phyloP scores from a whole-genome alignment of 495 filamentous ascomycete species.

The Xylaria venustula region DNA sequence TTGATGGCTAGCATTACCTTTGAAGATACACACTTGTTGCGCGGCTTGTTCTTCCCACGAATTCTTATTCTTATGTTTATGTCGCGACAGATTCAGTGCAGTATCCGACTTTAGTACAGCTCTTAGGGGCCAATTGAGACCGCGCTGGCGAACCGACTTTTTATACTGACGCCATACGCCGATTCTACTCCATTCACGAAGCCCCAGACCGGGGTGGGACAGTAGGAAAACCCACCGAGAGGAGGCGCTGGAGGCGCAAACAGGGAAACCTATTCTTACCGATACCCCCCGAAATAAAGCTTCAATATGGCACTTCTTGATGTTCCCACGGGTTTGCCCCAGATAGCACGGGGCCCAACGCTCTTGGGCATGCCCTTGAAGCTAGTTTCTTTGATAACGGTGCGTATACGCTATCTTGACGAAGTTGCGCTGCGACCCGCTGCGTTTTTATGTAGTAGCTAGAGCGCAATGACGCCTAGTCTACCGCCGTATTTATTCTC shows the following conservation, averaged over 20 bases:
- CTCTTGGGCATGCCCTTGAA: conserved; percentile 70
- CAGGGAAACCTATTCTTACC: not conserved
- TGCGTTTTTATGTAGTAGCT: not conserved
- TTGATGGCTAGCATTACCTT: not conserved
- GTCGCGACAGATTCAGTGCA: too few species aligned
- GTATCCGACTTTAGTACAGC: too few species aligned
- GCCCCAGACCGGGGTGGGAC: not conserved
- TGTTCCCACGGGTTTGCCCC: conserved; percentile 25
- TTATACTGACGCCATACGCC: not conserved
- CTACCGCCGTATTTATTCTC: too few species aligned
- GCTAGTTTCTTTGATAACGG: conserved; percentile 74
- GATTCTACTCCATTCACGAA: not conserved
- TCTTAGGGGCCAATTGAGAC: too few species aligned
- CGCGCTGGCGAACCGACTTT: not conserved
- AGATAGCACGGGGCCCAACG: conserved; percentile 40
- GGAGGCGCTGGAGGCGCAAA: not conserved
- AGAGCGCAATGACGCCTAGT: too few species aligned
- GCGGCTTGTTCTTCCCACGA: not conserved
- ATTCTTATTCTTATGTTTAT: not conserved
- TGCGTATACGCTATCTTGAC: conserved; percentile 37
- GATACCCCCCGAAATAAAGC: not conserved
- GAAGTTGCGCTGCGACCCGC: too few species aligned
- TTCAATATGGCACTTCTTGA: conserved; percentile 39
- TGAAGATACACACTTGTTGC: not conserved
- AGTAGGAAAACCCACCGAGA: not conserved